Percentiles rank a stretch among this genome's conserved stretches.
Conservation (phyloP, 345 rosid genomes). For the Hirschfeldia incana region DNA sequence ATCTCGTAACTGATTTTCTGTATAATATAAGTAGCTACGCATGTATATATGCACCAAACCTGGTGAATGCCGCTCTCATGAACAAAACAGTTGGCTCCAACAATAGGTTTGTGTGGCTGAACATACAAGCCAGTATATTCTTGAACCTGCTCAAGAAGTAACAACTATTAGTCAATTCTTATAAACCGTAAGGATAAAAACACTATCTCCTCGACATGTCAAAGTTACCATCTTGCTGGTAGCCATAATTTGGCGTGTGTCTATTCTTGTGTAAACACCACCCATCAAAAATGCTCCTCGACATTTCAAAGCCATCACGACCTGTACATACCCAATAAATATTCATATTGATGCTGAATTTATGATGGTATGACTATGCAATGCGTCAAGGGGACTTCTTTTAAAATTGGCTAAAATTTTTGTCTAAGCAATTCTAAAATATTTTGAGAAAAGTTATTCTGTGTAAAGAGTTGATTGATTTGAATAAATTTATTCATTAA, state of each 20-base stretch:
- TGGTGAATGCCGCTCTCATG: constrained; percentile 91
- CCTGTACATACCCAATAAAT: constrained; percentile 39
- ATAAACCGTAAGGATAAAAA: neutral
- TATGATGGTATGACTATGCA: no score
- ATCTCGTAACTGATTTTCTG: neutral
- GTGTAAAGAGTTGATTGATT: no score
- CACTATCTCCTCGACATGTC: neutral
- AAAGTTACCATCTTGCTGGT: constrained; percentile 80
- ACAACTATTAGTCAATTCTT: neutral
- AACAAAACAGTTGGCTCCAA: constrained; percentile 54
- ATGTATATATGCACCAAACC: constrained; percentile 49
- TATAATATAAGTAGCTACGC: constrained; percentile 22
- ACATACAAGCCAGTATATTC: constrained; percentile 70
- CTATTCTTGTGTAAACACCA: constrained; percentile 71
- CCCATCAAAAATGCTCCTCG: constrained; percentile 65
- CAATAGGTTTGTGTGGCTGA: constrained; percentile 90
- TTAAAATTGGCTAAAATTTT: no score
- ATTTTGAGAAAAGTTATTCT: no score
- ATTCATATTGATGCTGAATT: neutral
- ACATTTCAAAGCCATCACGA: constrained; percentile 88
- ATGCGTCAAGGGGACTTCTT: no score
- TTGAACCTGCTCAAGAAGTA: constrained; percentile 56
- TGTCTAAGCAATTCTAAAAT: no score
- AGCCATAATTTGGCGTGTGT: constrained; percentile 66
- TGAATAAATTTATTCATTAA: no score